Base-by-base conservation (phyloP, 768 basidiomycete species). In the Tulasnella sp. region DNA sequence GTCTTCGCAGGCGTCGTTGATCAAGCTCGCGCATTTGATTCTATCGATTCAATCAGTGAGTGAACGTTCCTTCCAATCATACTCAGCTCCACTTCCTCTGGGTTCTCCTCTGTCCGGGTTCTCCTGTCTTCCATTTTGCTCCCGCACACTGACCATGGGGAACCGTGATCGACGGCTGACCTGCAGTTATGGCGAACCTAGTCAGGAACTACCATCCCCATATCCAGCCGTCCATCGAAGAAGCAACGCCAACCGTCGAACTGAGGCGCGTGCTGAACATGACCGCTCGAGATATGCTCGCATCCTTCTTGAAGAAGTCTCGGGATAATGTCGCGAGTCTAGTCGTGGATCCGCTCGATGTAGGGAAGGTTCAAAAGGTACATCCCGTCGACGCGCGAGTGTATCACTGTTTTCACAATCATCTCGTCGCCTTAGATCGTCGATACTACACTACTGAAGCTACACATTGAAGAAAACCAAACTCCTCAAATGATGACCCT, bases 151-250 rank as follows among this genome's bases (percentile, higher is more conserved):
- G 71, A 73, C 73, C 69, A 66, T 40, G 52, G 52, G 52, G 9
- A 29, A 36, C 39, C 35, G 36, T 63, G 62, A 65, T 52, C 42
- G 29, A 66, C 80, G 82, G 76, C 89, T 91, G 87, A 90, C 83
- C 74, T 81, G 78, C 83, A 95, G 94, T 95, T 86, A 86, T 86
- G 80, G 86, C 84, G 77, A 92, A 94, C 85, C 83, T 95, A 91
- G 91, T 93, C 84, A 86, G 87, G 84, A 94, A 95, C 78, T 95
- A 95, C 79, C 91, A 91, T 59, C 94, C 94, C 17, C 90, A 95
- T 81, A 85, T 96, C 76, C 80, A 86, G 32, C 90, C 88, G 22
- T 83, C 87, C 76, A 88, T 89, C 3, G 85, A 84, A 34, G 82
- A 84, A 26, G 89, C 92, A 6, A 88, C 89, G 16, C 85, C 90